phyloP scores from a whole-genome alignment of 441 rosid species.

The Pelargonium myrrhifolium region DNA sequence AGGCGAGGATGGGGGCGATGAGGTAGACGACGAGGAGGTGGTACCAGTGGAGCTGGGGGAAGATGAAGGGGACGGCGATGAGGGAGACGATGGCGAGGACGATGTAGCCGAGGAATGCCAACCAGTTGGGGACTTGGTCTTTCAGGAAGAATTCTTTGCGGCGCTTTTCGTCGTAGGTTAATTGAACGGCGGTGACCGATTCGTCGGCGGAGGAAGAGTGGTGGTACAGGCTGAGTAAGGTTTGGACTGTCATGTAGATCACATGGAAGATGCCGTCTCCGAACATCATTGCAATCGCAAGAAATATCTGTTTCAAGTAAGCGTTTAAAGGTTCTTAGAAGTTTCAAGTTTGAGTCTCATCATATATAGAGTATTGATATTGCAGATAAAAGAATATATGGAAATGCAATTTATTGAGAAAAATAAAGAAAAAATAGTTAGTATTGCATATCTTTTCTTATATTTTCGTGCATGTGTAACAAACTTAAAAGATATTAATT shows the following conservation, averaged over 20 bases:
- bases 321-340: no score
- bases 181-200: background rate
- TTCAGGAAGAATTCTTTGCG: slow-evolving; percentile 55
- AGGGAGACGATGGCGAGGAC: slow-evolving; percentile 42
- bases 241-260: background rate
- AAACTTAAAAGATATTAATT: no score
- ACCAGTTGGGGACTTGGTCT: slow-evolving; percentile 65
- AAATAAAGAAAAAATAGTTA: no score
- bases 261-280: slow-evolving; percentile 22
- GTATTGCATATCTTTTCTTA: no score
- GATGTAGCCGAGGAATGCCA: slow-evolving; percentile 47
- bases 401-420: no score
- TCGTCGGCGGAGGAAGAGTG: background rate
- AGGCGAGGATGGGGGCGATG: slow-evolving; percentile 70
- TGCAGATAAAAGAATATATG: no score
- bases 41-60: slow-evolving; percentile 66
- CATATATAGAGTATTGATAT: no score
- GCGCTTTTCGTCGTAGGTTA: slow-evolving; percentile 38
- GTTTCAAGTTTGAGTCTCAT: no score
- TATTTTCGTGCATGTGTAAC: no score
- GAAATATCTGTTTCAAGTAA: slow-evolving; percentile 39
- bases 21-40: slow-evolving; percentile 53
- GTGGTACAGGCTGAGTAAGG: slow-evolving; percentile 36
- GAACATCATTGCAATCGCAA: slow-evolving; percentile 43
- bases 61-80: slow-evolving; percentile 51